Evolutionary conservation across 2,329 filamentous ascomycete species (phyloP), one percentile per base, ranked within the genome.

Genomic region (Trichoderma afroharzianum): DNA sequence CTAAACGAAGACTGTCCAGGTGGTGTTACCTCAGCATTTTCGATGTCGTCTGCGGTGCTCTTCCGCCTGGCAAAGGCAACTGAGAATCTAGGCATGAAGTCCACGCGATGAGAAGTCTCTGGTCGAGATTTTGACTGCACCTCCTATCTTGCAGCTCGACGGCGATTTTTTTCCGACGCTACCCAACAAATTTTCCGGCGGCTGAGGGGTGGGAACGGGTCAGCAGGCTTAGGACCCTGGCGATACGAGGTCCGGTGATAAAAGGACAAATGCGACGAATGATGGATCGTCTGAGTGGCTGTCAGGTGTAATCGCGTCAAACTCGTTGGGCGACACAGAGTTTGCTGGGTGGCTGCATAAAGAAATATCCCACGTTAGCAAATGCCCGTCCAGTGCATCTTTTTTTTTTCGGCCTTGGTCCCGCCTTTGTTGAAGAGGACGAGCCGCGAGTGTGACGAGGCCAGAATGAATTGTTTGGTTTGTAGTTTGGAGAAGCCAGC

Each of bases 11-110:
- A 82, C 71, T 85, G 83, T 71, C 82, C 82, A 63, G 80, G 76
- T 73, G 83, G 80, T 15, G 74, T 73, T 80, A 83, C 76, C 76
- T 83, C 78, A 47, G 78, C 85, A 86, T 88, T 84, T 73, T 87
- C 85, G 73, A 86, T 80, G 74, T 85, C 86, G 74, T 87, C 85
- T 73, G 85, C 86, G 83, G 85, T 85, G 74, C 87, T 88, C 83
- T 86, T 89, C 84, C 88, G 88, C 86, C 86, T 84, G 77, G 82
- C 84, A 74, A 90, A 90, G 74, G 85, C 82, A 78, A 86, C 86
- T 73, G 87, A 86, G 80, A 90, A 90, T 82, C 86, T 88, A 87
- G 86, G 86, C 88, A 90, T 90, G 80, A 85, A 85, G 83, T 81
- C 78, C 73, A 77, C 76, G 73, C 78, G 74, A 21, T 14, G 12